These are phyloP conservation scores for Ramalina peruviana DNA, from an alignment of 495 filamentous ascomycete species.

Conservation along the genomic window DNA sequence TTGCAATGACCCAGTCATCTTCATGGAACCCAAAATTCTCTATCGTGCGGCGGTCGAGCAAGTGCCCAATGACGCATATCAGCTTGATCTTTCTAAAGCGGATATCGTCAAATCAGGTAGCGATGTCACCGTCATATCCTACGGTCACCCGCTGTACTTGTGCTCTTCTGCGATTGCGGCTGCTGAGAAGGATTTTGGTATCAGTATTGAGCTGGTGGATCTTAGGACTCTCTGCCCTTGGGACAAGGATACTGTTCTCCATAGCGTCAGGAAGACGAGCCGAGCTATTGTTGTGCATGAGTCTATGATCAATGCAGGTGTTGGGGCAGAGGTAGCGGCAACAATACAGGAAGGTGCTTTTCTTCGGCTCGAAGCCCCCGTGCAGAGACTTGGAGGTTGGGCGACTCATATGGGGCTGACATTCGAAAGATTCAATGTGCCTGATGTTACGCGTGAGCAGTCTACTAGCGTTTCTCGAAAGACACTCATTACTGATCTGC, in stretches of 20 bases:
- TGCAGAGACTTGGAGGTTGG: slow-evolving; percentile 83
- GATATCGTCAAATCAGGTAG: slow-evolving; percentile 75
- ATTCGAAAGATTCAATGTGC: slow-evolving; percentile 79
- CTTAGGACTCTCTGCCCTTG: slow-evolving; percentile 87
- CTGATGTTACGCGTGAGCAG: slow-evolving; percentile 79
- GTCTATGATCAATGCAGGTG: slow-evolving; percentile 85
- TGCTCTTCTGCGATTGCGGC: slow-evolving; percentile 68
- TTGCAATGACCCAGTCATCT: slow-evolving; percentile 79
- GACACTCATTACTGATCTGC: background rate
- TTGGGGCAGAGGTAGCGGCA: slow-evolving; percentile 86
- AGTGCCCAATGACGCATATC: slow-evolving; percentile 72
- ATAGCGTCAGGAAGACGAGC: slow-evolving; percentile 83
- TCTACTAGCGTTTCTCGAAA: background rate
- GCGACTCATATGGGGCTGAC: slow-evolving; percentile 70
- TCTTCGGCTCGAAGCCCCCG: slow-evolving; percentile 77
- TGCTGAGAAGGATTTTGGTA: slow-evolving; percentile 67
- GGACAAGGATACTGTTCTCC: slow-evolving; percentile 72
- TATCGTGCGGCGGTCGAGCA: slow-evolving; percentile 94
- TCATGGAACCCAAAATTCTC: slow-evolving; percentile 93
- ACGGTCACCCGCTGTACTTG: slow-evolving; percentile 83
- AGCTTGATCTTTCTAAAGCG: slow-evolving; percentile 74
- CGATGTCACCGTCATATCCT: slow-evolving; percentile 78
- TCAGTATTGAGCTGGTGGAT: slow-evolving; percentile 81
- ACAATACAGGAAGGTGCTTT: slow-evolving; percentile 87
- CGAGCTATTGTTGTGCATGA: slow-evolving; percentile 89